phyloP scores from a whole-genome alignment of 495 filamentous ascomycete species.

The Staphylotrichum longicolle region DNA sequence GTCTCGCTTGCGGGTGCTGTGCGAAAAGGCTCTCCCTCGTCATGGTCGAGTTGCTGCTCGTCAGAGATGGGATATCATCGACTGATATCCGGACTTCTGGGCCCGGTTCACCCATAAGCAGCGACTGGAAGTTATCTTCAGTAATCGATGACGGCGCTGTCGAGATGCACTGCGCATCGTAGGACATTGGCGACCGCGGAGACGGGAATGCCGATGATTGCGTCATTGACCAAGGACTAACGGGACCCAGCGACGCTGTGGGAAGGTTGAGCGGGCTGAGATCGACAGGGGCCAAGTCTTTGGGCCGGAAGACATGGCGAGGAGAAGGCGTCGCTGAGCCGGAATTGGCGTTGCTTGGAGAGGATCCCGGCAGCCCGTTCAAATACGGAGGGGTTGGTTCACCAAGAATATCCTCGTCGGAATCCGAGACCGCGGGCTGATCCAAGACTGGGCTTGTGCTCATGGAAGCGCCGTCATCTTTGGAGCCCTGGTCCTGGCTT shows the following conservation, averaged over 20 bases:
- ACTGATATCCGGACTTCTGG: slow-evolving; percentile 69
- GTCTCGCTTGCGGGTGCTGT: slow-evolving; percentile 33
- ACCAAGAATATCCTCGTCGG: background rate
- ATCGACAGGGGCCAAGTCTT: slow-evolving; percentile 55
- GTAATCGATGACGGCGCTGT: slow-evolving; percentile 69
- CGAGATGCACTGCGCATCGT: slow-evolving; percentile 66
- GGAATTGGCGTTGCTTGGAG: slow-evolving; percentile 28
- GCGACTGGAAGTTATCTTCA: slow-evolving; percentile 63
- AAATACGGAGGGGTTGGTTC: background rate
- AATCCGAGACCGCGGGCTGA: background rate
- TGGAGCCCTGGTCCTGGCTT: background rate
- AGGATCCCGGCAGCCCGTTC: slow-evolving; percentile 1
- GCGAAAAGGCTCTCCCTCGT: slow-evolving; percentile 60
- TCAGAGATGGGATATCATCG: slow-evolving; percentile 84
- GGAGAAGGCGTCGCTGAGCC: slow-evolving; percentile 59
- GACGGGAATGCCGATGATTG: slow-evolving; percentile 56
- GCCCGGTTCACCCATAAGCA: slow-evolving; percentile 60
- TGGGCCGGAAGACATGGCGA: slow-evolving; percentile 50
- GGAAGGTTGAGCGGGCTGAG: slow-evolving; percentile 46
- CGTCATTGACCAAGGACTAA: slow-evolving; percentile 52
- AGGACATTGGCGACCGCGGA: slow-evolving; percentile 60
- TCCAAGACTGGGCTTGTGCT: background rate
- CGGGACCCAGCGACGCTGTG: slow-evolving; percentile 47
- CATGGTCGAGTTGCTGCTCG: slow-evolving; percentile 82
- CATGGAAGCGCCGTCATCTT: background rate